Percentiles rank a stretch among this genome's conserved stretches.
phyloP scores from a whole-genome alignment of 1,139 yeast species.

The Suhomyces choctaworum region DNA sequence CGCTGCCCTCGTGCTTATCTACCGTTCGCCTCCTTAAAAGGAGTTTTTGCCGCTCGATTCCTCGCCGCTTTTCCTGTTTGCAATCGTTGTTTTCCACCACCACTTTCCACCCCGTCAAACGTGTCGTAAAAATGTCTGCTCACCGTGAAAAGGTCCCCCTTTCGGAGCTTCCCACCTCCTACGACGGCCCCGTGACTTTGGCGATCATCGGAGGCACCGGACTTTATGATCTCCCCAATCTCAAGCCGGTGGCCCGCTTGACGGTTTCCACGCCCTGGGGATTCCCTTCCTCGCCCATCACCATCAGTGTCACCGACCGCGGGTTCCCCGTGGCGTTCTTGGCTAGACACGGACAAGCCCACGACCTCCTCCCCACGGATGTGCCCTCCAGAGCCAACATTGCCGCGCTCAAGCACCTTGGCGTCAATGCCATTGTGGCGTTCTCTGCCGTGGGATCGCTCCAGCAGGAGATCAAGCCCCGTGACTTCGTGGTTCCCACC shows the following conservation, averaged over 20 bases:
- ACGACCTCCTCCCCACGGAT: slow-evolving; percentile 84
- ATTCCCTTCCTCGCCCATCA: slow-evolving; percentile 88
- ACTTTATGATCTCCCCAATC: slow-evolving; percentile 79
- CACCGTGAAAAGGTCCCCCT: slow-evolving; percentile 35
- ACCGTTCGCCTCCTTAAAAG: no score
- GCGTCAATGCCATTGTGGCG: slow-evolving; percentile 86
- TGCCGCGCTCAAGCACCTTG: slow-evolving; percentile 86
- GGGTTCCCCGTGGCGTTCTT: slow-evolving; percentile 92
- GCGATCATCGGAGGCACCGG: slow-evolving; percentile 99
- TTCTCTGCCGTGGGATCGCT: slow-evolving; percentile 96
- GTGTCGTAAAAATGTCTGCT: slow-evolving; percentile 30
- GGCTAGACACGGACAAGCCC: slow-evolving; percentile 92
- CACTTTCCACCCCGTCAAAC: no score
- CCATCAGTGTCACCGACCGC: slow-evolving; percentile 69
- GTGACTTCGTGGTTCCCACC: slow-evolving; percentile 93
- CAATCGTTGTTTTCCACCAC: no score
- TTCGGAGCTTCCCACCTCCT: slow-evolving; percentile 39
- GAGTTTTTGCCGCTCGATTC: no score
- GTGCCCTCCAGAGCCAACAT: slow-evolving; percentile 94
- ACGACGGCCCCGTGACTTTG: slow-evolving; percentile 54
- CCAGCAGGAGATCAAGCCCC: slow-evolving; percentile 83
- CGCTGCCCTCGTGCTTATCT: no score
- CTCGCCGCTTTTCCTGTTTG: no score
- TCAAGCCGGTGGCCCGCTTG: slow-evolving; percentile 82
- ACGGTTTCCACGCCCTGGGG: slow-evolving; percentile 96